phyloP scores from a whole-genome alignment of 192 early-diverging fungal genomes.

The Entomortierella parvispora region DNA sequence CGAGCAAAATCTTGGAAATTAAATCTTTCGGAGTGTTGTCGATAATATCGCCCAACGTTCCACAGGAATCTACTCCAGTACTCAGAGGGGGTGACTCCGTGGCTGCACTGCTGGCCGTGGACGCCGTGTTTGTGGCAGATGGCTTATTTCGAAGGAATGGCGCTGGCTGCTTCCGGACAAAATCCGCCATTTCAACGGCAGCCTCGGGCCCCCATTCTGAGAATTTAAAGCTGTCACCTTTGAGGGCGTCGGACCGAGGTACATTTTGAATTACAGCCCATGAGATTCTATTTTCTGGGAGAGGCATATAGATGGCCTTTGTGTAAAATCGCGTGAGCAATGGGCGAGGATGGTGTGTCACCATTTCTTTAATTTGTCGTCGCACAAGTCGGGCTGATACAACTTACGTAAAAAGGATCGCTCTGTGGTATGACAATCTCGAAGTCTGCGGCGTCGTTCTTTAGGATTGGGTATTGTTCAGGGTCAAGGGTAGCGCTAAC shows the following conservation, averaged over 20 bases:
- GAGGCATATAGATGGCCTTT: conserved; percentile 24
- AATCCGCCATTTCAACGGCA: conserved; percentile 21
- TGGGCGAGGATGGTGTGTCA: background rate
- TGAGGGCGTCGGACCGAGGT: background rate
- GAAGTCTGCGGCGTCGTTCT: conserved; percentile 12
- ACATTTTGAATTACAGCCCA: conserved; percentile 30
- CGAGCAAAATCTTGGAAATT: conserved; percentile 46
- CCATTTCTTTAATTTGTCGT: background rate
- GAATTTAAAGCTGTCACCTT: conserved; percentile 19
- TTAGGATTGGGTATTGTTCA: conserved; percentile 19
- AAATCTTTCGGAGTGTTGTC: conserved; percentile 29
- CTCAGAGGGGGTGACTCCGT: no score
- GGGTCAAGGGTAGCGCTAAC: conserved; percentile 15
- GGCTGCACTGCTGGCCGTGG: no score
- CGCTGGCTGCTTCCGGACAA: conserved; percentile 4
- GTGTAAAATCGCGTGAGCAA: conserved; percentile 1
- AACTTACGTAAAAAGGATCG: conserved; percentile 30
- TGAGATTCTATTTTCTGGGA: conserved; percentile 10
- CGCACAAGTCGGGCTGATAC: background rate
- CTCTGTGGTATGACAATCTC: conserved; percentile 27
- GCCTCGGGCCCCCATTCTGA: conserved; percentile 16
- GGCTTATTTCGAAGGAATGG: background rate
- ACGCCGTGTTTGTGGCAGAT: no score
- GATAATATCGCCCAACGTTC: conserved; percentile 36
- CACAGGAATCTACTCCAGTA: background rate